Evolutionary conservation across 2,329 filamentous ascomycete species (phyloP), one percentile per base, ranked within the genome.

Genomic region (Chaetomium globosum): DNA sequence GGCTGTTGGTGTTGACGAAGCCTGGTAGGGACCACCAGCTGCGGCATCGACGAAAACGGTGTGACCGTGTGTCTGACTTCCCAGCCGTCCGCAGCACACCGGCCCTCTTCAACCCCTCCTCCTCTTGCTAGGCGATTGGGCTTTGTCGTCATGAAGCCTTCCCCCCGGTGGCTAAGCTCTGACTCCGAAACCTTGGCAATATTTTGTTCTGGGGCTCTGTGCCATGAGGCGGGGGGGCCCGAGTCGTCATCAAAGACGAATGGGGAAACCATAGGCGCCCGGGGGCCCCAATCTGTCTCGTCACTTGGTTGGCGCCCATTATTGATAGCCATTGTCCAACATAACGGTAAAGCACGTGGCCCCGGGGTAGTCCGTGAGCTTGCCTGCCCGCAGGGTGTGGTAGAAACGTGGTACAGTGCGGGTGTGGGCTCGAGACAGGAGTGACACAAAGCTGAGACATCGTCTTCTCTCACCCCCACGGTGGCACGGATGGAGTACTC

Each of bases 361-460:
- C 23, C 33, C 33, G 61, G 53, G 46, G 36, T 23, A 51, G 61
- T 31, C 59, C 62, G 64, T 69, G 63, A 57, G 46, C 58, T 21
- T 64, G 31, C 49, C 26, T 52, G 63, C 36, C 53, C 56, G 30
- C 48, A 53, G 46, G 49, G 58, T 51, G 51, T 65, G 62, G 52
- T 13, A 62, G 59, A 64, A 69, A 67, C 70, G 67, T 68, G 65
- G 66, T 36, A 39, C 61, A 66, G 65, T 60, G 64, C 65, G 56
- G 63, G 54, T 54, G 55, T 46, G 57, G 58, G 65, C 64, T 69
- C 69, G 68, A 71, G 67, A 71, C 70, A 71, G 68, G 69, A 69
- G 70, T 71, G 69, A 70, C 69, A 71, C 70, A 69, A 63, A 69
- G 66, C 65, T 71, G 70, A 71, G 70, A 71, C 70, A 67, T 66